phyloP scores from a whole-genome alignment of 2,329 filamentous ascomycete species.

The Venturia effusa region DNA sequence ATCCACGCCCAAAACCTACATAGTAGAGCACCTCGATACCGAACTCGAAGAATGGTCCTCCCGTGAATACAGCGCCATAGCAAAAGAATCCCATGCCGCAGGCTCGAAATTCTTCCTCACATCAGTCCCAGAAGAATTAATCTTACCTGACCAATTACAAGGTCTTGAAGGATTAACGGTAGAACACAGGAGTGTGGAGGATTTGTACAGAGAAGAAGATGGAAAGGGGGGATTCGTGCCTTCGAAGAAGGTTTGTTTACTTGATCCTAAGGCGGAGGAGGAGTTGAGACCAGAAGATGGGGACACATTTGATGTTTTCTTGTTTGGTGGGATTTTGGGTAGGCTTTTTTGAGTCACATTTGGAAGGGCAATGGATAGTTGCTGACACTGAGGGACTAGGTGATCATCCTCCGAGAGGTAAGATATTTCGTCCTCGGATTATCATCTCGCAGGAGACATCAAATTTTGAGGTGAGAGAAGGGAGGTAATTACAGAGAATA shows the following conservation, averaged over 20 bases:
- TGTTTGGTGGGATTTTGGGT: constrained; percentile 96
- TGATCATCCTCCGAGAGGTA: constrained; percentile 88
- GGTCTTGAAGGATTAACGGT: constrained; percentile 53
- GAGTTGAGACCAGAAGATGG: constrained; percentile 80
- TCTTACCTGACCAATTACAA: constrained; percentile 47
- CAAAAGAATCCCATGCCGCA: constrained; percentile 60
- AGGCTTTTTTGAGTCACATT: constrained; percentile 19
- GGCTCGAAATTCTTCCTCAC: constrained; percentile 69
- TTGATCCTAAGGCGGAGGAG: constrained; percentile 73
- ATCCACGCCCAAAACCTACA: constrained; percentile 54
- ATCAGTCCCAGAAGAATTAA: constrained; percentile 60
- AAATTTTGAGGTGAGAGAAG: no score
- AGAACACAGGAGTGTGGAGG: constrained; percentile 70
- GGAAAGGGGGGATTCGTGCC: neutral
- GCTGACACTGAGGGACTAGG: constrained; percentile 38
- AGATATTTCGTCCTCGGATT: constrained; percentile 19
- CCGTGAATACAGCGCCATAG: constrained; percentile 84
- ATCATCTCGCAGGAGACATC: no score
- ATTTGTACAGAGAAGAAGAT: constrained; percentile 52
- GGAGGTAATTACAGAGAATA: constrained; percentile 15
- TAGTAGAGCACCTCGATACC: constrained; percentile 92
- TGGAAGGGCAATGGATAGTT: no score
- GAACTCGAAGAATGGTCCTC: constrained; percentile 92
- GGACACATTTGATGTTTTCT: constrained; percentile 73
- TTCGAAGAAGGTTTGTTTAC: constrained; percentile 71